Percentiles rank a stretch among this genome's conserved stretches.
phyloP scores from a whole-genome alignment of 305 asterid genomes.

The Fraxinus paxiana region DNA sequence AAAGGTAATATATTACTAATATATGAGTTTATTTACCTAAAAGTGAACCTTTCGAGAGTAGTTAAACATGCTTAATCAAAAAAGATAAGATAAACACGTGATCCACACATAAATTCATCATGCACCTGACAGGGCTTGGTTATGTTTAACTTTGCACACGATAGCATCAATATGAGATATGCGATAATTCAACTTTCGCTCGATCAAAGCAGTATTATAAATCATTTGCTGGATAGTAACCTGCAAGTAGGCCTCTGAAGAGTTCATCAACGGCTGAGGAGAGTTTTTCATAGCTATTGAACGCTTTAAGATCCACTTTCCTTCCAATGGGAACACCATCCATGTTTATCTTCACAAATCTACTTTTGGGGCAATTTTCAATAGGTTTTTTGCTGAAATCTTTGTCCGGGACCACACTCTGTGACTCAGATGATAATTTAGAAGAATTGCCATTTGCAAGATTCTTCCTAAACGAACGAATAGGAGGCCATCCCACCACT shows the following conservation, averaged over 20 bases:
- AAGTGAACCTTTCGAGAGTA: not conserved
- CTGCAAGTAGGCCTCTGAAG: constrained; percentile 81
- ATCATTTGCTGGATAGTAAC: constrained; percentile 20
- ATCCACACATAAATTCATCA: not conserved
- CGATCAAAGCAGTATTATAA: not conserved
- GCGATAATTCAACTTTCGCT: not conserved
- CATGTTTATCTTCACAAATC: constrained; percentile 89
- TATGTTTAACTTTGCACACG: not conserved
- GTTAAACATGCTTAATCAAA: not conserved
- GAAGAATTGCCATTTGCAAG: constrained; percentile 46
- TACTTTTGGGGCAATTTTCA: constrained; percentile 39
- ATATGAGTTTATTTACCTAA: not conserved
- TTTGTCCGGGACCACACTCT: constrained; percentile 33
- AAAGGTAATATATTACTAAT: not conserved
- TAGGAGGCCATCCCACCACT: constrained; percentile 90
- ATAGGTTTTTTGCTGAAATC: constrained; percentile 30
- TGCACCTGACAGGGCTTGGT: not conserved
- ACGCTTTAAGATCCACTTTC: constrained; percentile 73
- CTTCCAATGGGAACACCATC: constrained; percentile 87
- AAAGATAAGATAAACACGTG: not conserved
- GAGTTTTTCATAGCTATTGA: constrained; percentile 62
- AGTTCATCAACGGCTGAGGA: constrained; percentile 69
- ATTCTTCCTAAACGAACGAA: constrained; percentile 70
- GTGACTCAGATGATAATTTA: constrained; percentile 39
- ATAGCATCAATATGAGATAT: not conserved